These are phyloP conservation scores for Ilyonectria robusta DNA, from an alignment of 2,329 filamentous ascomycete genomes.

Conservation along the genomic window DNA sequence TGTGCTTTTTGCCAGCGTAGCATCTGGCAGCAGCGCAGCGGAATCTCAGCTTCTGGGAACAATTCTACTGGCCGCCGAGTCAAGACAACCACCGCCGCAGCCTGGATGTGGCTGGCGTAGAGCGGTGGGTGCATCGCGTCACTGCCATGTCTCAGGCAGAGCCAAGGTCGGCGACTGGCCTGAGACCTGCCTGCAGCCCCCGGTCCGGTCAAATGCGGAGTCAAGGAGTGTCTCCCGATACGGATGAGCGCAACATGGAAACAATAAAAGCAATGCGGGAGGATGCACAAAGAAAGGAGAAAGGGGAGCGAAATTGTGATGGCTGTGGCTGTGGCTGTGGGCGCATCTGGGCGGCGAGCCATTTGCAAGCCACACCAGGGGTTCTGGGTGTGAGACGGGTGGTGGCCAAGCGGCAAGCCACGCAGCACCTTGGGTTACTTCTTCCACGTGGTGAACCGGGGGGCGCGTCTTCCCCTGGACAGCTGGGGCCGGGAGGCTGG, in stretches of 20 bases:
- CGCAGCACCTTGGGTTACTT: no score
- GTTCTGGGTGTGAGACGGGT: conserved; percentile 4
- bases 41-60: conserved; percentile 13
- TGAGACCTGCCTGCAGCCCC: conserved; percentile 19
- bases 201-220: not conserved
- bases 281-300: not conserved
- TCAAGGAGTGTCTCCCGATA: not conserved
- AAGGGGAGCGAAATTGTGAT: conserved; percentile 1
- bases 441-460: not conserved
- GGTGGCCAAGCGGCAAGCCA: conserved; percentile 23
- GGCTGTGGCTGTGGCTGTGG: not conserved
- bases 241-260: not conserved
- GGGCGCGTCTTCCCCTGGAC: conserved; percentile 13
- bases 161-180: conserved; percentile 4
- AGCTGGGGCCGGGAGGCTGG: conserved; percentile 14
- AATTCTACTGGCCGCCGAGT: conserved; percentile 9
- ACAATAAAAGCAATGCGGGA: not conserved
- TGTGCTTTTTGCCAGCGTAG: not conserved
- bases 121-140: conserved; percentile 13
- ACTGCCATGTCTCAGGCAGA: conserved; percentile 25
- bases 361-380: conserved; percentile 21
- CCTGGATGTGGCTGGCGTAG: conserved; percentile 10
- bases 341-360: conserved; percentile 9
- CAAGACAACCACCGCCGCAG: conserved; percentile 6
- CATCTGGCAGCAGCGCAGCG: conserved; percentile 5